Percentiles rank a stretch among this genome's conserved stretches.
Conservation (phyloP, 108 stramenopile species). For the Nitzschia putrida region DNA sequence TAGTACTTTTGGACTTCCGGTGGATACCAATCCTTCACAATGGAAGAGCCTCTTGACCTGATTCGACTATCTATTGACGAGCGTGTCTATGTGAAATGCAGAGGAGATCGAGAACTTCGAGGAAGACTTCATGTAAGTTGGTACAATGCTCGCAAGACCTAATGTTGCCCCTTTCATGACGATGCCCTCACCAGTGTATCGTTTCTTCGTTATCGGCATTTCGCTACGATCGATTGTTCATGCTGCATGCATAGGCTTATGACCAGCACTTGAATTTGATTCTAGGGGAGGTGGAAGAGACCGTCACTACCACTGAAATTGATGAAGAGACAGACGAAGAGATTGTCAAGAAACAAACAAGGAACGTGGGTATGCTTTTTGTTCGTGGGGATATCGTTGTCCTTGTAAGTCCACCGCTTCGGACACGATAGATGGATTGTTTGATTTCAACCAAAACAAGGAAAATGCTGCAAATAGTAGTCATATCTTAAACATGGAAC, state of each 20-base stretch:
- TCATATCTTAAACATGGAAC: too few relatives aligned
- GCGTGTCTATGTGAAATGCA: slow-evolving; percentile 98
- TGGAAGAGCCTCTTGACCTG: slow-evolving; percentile 97
- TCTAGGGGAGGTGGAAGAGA: slow-evolving; percentile 98
- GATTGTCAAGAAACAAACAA: slow-evolving; percentile 88
- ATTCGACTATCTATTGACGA: slow-evolving; percentile 98
- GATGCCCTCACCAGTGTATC: not conserved
- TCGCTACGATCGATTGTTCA: not conserved
- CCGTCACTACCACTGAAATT: slow-evolving; percentile 88
- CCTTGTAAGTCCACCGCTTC: slow-evolving; percentile 85
- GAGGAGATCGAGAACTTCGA: slow-evolving; percentile 94
- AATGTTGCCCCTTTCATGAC: too few relatives aligned
- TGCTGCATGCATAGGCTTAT: slow-evolving; percentile 70
- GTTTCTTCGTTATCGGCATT: not conserved
- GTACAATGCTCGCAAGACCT: not conserved
- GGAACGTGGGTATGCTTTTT: slow-evolving; percentile 98
- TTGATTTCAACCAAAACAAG: not conserved
- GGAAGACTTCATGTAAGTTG: slow-evolving; percentile 94
- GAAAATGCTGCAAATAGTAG: too few relatives aligned
- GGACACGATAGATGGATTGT: slow-evolving; percentile 19
- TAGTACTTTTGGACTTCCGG: too few relatives aligned
- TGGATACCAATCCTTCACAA: slow-evolving; percentile 8
- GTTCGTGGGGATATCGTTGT: slow-evolving; percentile 98
- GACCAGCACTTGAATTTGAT: slow-evolving; percentile 99
- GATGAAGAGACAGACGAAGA: slow-evolving; percentile 98